Evolutionary conservation across 1,284 basidiomycete genomes (phyloP), one percentile per base, ranked within the genome.

Genomic region (Cryptococcus sp.): DNA sequence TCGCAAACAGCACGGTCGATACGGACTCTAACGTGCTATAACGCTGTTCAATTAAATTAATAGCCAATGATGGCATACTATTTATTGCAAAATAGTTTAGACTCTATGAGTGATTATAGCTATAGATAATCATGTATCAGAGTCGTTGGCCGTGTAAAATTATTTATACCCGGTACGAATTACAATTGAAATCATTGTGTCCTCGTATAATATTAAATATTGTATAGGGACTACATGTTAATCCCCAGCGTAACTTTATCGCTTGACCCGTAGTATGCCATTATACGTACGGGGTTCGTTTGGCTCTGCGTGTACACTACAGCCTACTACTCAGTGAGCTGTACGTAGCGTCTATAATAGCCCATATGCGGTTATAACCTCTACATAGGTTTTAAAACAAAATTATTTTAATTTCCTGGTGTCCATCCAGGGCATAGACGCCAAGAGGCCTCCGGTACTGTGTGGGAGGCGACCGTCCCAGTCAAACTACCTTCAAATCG

Each of bases 391-490:
- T n/a, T 6, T 36, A 36, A 31, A 7, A 7, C 7, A 31, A 31
- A 31, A 31, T 31, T 31, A 14, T 7, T 31, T 31, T 7, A 31
- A 39, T 36, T 34, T 41, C 45, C 48, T 51, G 48, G 54, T 46
- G 51, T 51, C 54, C 52, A 48, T 52, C 52, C 43, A 36, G 43
- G 40, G 23, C 43, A 36, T 47, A 45, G 34, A 48, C 50, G 47
- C 58, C 59, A 36, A 50, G 57, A 57, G 52, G 51, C 54, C 56
- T 56, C 18, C 35, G 35, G 35, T 36, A 36, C 35, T 36, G 18
- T 62, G 48, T 62, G 51, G 58, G 50, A 58, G 59, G 57, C 55
- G 50, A 53, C 56, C 57, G 58, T 58, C 60, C 57, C 57, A 57
- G 54, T 57, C 42, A 60, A 60, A 59, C 58, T 60, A 55, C 53